phyloP scores from a whole-genome alignment of 2,329 filamentous ascomycete species.

The Lithohypha guttulata region DNA sequence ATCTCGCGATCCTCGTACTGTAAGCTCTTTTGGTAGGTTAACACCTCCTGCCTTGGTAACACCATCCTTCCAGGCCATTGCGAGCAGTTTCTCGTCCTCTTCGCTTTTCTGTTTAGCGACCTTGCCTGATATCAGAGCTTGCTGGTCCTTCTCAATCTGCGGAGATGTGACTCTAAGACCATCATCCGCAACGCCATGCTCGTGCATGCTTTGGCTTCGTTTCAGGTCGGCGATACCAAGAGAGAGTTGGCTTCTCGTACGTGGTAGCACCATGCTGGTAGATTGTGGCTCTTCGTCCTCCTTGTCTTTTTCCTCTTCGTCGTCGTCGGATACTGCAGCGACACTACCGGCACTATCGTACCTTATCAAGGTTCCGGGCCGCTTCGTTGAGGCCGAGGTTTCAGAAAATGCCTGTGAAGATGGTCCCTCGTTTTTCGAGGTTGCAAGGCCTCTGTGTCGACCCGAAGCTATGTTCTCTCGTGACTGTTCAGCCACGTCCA shows the following conservation, averaged over 20 bases:
- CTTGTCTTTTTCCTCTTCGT: slow-evolving; percentile 5
- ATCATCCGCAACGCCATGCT: slow-evolving; percentile 13
- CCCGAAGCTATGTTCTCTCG: slow-evolving; percentile 14
- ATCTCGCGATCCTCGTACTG: slow-evolving; percentile 5
- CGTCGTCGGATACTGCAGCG: slow-evolving; percentile 11
- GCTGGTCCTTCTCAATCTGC: slow-evolving; percentile 6
- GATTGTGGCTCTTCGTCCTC: slow-evolving; percentile 7
- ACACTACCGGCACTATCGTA: slow-evolving; percentile 11
- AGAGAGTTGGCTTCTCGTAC: slow-evolving; percentile 22
- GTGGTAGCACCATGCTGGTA: slow-evolving; percentile 14
- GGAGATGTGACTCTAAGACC: slow-evolving; percentile 11
- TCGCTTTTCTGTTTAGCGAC: slow-evolving; percentile 12
- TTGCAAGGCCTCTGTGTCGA: background rate
- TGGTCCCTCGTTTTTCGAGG: slow-evolving; percentile 5
- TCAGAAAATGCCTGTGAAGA: background rate
- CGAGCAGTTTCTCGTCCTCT: slow-evolving; percentile 17
- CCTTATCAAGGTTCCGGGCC: background rate
- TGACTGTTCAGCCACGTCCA: slow-evolving; percentile 9
- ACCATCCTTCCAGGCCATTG: slow-evolving; percentile 17
- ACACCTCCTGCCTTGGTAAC: slow-evolving; percentile 21
- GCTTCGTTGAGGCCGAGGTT: background rate
- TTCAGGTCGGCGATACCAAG: slow-evolving; percentile 17
- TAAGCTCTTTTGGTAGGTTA: slow-evolving; percentile 15
- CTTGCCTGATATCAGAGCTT: slow-evolving; percentile 11
- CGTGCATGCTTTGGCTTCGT: slow-evolving; percentile 14